These are phyloP conservation scores for Parvularia atlantis DNA, from an alignment of 78 protist genomes.

Conservation along the genomic window DNA sequence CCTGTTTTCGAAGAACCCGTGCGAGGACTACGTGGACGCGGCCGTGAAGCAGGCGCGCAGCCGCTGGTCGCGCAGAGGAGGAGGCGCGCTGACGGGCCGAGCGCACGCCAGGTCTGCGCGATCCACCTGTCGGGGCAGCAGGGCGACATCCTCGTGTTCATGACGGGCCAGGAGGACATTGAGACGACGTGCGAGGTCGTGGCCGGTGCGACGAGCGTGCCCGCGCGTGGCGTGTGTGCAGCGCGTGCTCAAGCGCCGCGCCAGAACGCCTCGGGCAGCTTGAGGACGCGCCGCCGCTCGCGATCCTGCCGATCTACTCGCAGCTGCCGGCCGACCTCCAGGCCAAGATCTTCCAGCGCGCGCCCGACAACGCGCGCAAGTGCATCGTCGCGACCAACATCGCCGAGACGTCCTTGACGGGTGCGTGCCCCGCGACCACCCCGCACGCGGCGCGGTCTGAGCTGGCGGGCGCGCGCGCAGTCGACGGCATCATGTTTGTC, in stretches of 20 bases:
- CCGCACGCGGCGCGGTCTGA: too few species aligned
- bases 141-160: slow-evolving; percentile 97
- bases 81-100: too few species aligned
- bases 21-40: slow-evolving; percentile 82
- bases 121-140: slow-evolving; percentile 5
- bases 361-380: slow-evolving; percentile 66
- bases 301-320: slow-evolving; percentile 87
- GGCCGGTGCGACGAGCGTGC: too few species aligned
- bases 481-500: slow-evolving; percentile 89
- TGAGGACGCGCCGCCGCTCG: slow-evolving; percentile 47
- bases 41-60: slow-evolving; percentile 94
- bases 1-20: slow-evolving; percentile 44
- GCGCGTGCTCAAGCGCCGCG: too few species aligned
- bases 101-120: slow-evolving; percentile 21
- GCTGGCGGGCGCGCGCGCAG: too few species aligned
- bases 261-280: background rate
- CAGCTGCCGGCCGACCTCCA: slow-evolving; percentile 85
- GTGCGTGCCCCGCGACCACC: too few species aligned
- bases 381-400: slow-evolving; percentile 93
- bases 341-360: slow-evolving; percentile 79
- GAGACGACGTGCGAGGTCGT: slow-evolving; percentile 71
- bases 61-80: too few species aligned
- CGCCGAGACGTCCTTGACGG: slow-evolving; percentile 93
- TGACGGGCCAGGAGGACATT: slow-evolving; percentile 99
- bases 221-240: too few species aligned